Percentiles rank a stretch among this genome's conserved stretches.
Evolutionary conservation across 2,329 filamentous ascomycete species (phyloP).

Genomic region (Microthyrium microscopicum): DNA sequence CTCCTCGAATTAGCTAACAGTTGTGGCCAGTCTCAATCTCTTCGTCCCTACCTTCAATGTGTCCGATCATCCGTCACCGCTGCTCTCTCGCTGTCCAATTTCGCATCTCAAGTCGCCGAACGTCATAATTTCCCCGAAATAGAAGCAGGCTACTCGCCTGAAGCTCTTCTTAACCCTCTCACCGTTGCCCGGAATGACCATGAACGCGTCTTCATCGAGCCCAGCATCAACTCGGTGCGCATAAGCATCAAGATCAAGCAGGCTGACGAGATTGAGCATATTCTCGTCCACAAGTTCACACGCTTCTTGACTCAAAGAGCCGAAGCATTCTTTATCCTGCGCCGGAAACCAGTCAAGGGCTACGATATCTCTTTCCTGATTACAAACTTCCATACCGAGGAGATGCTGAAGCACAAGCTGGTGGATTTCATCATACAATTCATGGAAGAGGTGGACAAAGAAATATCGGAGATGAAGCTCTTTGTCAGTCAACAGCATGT

Average conservation of each 20-base stretch:
- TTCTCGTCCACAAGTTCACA: conserved; percentile 96
- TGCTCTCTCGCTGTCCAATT: conserved; percentile 87
- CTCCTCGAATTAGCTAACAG: no score
- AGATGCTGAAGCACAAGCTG: conserved; percentile 97
- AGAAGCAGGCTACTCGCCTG: conserved; percentile 80
- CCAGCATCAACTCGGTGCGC: conserved; percentile 89
- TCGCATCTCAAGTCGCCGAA: conserved; percentile 91
- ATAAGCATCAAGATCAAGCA: conserved; percentile 99
- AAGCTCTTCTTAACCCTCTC: conserved; percentile 82
- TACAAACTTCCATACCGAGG: conserved; percentile 96
- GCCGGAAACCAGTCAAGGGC: conserved; percentile 92
- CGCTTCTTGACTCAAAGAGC: conserved; percentile 91
- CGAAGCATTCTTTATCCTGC: conserved; percentile 90
- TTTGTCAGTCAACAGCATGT: conserved; percentile 49
- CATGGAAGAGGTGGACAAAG: conserved; percentile 99
- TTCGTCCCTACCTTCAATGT: conserved; percentile 90
- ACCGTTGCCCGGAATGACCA: conserved; percentile 91
- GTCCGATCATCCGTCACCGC: conserved; percentile 89
- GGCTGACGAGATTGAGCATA: conserved; percentile 96
- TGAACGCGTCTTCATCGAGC: conserved; percentile 89
- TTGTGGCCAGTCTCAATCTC: conserved; percentile 77
- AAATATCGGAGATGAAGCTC: conserved; percentile 99
- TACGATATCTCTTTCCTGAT: conserved; percentile 99
- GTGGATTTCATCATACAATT: conserved; percentile 99
- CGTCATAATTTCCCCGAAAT: conserved; percentile 97